Evolutionary conservation across 768 basidiomycete genomes (phyloP).

Genomic region (button mushroom (Agaricus bisporus)): DNA sequence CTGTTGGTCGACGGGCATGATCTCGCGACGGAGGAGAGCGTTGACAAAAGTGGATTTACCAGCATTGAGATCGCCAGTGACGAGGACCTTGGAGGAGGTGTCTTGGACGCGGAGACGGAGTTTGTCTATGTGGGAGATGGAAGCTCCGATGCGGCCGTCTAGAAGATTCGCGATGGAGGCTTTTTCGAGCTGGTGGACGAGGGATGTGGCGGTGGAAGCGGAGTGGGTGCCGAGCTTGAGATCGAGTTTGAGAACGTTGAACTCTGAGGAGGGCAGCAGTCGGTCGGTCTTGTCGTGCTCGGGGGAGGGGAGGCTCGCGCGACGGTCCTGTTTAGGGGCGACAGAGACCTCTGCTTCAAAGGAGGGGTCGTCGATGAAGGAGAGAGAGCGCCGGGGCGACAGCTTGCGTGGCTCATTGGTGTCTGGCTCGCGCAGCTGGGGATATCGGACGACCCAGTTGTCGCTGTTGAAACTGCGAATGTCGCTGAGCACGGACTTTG

Average conservation of each 20-base stretch:
- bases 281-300: constrained; percentile 34
- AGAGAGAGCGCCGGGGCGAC: constrained; percentile 57
- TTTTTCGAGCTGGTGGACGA: constrained; percentile 91
- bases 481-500: constrained; percentile 61
- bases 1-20: constrained; percentile 98
- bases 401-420: constrained; percentile 25
- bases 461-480: constrained; percentile 78
- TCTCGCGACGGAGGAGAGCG: constrained; percentile 80
- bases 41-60: constrained; percentile 99
- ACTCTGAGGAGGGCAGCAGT: constrained; percentile 51
- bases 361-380: constrained; percentile 80
- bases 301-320: constrained; percentile 53
- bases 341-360: constrained; percentile 62
- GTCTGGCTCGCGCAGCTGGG: constrained; percentile 53
- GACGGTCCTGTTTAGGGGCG: constrained; percentile 42
- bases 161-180: constrained; percentile 88
- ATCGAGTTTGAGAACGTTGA: constrained; percentile 87
- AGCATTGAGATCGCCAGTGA: constrained; percentile 96
- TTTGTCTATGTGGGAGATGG: constrained; percentile 75
- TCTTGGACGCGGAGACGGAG: constrained; percentile 85
- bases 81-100: constrained; percentile 91
- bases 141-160: constrained; percentile 72
- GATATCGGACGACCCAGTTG: constrained; percentile 88
- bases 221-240: constrained; percentile 82
- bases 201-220: constrained; percentile 54